Conservation (phyloP, 257 asterid genomes). For the Anisodus tanguticus region DNA sequence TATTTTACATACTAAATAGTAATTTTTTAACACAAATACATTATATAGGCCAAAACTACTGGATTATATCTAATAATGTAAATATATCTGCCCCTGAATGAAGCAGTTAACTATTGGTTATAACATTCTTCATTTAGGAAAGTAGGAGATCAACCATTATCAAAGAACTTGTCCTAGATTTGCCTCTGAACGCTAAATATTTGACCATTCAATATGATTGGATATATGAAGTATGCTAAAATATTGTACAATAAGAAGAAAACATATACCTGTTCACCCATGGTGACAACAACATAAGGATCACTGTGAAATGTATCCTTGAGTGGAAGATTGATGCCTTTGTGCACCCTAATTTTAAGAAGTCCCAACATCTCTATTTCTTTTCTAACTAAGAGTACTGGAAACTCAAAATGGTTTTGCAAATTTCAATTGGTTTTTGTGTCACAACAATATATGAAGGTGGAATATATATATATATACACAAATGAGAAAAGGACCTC, state of each 20-base stretch:
- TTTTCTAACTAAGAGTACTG: neutral
- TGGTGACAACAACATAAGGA: slow-evolving; percentile 70
- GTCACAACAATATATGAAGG: neutral
- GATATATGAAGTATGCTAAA: neutral
- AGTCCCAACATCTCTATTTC: slow-evolving; percentile 59
- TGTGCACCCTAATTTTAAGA: slow-evolving; percentile 57
- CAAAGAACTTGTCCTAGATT: accelerated
- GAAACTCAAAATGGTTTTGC: neutral
- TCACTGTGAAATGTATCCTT: slow-evolving; percentile 78
- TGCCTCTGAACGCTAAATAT: neutral
- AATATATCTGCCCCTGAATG: too few species aligned
- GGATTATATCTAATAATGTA: too few species aligned
- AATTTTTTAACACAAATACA: too few species aligned
- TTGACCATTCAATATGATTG: neutral
- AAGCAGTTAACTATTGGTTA: too few species aligned
- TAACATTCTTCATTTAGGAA: neutral
- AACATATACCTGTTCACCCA: slow-evolving; percentile 61
- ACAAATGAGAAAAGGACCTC: neutral
- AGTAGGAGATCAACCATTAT: neutral
- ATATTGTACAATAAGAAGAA: neutral
- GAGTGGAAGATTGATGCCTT: slow-evolving; percentile 76
- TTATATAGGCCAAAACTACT: too few species aligned
- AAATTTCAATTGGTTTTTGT: neutral
- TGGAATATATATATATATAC: neutral
- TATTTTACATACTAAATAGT: too few species aligned